Percentiles rank a stretch among this genome's conserved stretches.
Evolutionary conservation across 2,329 filamentous ascomycete genomes (phyloP).

Genomic region (Verticillium nonalfalfae): DNA sequence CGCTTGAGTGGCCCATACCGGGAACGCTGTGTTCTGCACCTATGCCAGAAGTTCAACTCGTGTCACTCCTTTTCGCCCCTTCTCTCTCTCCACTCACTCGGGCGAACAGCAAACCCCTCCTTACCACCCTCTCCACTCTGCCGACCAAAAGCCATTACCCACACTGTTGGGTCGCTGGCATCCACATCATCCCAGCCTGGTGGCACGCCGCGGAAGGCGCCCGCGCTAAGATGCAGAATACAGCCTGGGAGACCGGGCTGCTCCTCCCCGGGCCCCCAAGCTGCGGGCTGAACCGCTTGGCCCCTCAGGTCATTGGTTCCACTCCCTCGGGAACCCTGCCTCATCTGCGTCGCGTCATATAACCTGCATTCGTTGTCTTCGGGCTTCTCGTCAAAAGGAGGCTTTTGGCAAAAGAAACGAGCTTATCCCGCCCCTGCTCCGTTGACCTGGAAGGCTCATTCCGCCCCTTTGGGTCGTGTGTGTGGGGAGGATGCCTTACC

Average conservation of each 20-base stretch:
- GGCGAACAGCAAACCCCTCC: neutral
- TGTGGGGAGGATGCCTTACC: neutral
- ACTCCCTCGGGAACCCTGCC: neutral
- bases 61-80: no score
- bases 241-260: neutral
- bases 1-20: no score
- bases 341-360: neutral
- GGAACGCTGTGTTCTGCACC: no score
- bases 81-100: neutral
- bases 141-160: neutral
- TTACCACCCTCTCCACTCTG: neutral
- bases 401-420: neutral
- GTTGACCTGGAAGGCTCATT: neutral
- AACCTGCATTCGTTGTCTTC: neutral
- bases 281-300: neutral
- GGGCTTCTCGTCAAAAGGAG: neutral
- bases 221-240: neutral
- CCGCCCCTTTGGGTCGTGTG: neutral
- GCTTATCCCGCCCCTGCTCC: neutral
- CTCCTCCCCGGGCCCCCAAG: neutral
- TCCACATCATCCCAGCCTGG: neutral
- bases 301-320: neutral
- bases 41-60: no score
- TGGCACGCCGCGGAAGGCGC: neutral
- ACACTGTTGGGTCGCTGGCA: neutral